phyloP scores from a whole-genome alignment of 2,329 filamentous ascomycete genomes.

The Aspergillus transmontanensis region DNA sequence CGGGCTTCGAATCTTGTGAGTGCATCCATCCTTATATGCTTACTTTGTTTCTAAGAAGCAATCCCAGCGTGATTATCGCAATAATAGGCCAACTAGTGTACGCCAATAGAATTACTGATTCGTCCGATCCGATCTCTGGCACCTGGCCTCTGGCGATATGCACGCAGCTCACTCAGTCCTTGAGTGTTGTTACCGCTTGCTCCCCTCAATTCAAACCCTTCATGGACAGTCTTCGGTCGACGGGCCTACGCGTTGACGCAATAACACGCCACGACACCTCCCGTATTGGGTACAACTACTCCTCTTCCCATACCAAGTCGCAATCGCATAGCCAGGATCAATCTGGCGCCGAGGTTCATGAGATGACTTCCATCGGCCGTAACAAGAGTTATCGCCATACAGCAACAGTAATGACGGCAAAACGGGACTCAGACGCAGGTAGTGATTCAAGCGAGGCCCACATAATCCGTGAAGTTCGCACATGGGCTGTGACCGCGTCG shows the following conservation, averaged over 20 bases:
- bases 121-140: not conserved
- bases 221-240: not conserved
- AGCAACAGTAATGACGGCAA: slow-evolving; percentile 13
- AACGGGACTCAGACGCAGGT: slow-evolving; percentile 24
- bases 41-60: not conserved
- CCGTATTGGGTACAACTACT: not conserved
- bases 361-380: not conserved
- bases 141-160: not conserved
- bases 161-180: not conserved
- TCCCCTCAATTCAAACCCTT: not conserved
- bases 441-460: slow-evolving; percentile 29
- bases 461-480: slow-evolving; percentile 31
- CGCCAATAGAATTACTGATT: not conserved
- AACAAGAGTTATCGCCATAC: slow-evolving; percentile 9
- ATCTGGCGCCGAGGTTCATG: not conserved
- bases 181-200: not conserved
- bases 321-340: slow-evolving; percentile 12
- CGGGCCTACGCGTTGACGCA: not conserved
- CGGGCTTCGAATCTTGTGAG: not conserved
- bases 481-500: slow-evolving; percentile 25
- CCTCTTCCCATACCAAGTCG: not conserved
- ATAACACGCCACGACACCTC: not conserved
- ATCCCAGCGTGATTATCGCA: not conserved
- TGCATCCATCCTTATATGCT: not conserved
- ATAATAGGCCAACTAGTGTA: not conserved